Conservation (phyloP, 139 green algal species). For the Yamagishiella unicocca region DNA sequence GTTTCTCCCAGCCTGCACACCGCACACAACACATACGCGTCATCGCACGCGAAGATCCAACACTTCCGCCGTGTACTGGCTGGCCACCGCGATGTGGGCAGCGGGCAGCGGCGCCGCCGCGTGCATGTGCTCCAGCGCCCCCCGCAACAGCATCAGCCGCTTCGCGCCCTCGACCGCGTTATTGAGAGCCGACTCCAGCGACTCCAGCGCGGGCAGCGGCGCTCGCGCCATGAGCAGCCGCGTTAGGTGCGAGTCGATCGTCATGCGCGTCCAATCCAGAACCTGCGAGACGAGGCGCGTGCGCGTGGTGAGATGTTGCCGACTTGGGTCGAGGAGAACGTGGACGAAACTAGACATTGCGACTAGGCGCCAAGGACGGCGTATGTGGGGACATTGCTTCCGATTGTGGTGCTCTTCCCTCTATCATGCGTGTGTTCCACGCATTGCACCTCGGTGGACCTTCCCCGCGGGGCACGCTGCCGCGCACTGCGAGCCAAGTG, state of each 20-base stretch:
- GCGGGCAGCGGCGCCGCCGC: conserved; percentile 50
- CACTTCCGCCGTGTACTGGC: conserved; percentile 67
- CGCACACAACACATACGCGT: too few species aligned
- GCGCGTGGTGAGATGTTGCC: background rate
- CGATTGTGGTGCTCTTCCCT: too few species aligned
- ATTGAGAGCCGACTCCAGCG: conserved; percentile 3
- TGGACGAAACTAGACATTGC: background rate
- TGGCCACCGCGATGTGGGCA: conserved; percentile 59
- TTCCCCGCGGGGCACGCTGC: too few species aligned
- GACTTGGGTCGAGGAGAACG: background rate
- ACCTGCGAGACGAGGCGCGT: conserved; percentile 35
- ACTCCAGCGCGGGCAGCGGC: conserved; percentile 35
- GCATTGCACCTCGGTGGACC: too few species aligned
- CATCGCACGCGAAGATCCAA: conserved; percentile 58
- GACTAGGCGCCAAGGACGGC: too few species aligned
- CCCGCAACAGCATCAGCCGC: conserved; percentile 53
- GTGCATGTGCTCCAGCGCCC: conserved; percentile 57
- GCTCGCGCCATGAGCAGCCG: conserved; percentile 52
- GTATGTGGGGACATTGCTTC: too few species aligned
- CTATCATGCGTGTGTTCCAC: too few species aligned
- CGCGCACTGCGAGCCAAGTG: too few species aligned
- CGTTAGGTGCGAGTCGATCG: conserved; percentile 63
- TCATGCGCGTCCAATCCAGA: conserved; percentile 59
- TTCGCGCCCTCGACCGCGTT: conserved; percentile 29
- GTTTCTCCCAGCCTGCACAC: too few species aligned